Evolutionary conservation across 495 filamentous ascomycete species (phyloP), one percentile per base, ranked within the genome.

Genomic region (Talaromyces liani): DNA sequence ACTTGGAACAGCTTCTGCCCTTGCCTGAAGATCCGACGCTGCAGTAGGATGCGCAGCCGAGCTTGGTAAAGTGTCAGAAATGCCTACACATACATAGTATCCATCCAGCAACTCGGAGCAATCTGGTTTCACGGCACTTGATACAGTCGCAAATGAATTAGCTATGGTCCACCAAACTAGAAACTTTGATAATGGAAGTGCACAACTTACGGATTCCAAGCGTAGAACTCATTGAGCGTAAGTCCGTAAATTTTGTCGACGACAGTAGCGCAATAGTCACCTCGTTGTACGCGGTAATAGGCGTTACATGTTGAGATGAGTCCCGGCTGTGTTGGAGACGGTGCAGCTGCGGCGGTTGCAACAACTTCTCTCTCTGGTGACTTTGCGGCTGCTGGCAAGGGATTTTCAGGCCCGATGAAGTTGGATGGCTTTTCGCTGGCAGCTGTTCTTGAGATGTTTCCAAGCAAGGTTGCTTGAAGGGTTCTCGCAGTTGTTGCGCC

Each of bases 21-120:
- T 63, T 33, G 61, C 47, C 3, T 22, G 55, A 9, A 39, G 60
- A 16, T 16, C 27, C 5, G 45, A 20, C 16, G 45, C 14, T 24
- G 39, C 29, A 16, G 56, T 31, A 41, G 39, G 24, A 1, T 60
- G 39, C 5, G 14, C 62, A 27, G 25, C 56, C 4, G 54, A 55
- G 16, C 24, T 58, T 31, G 61, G 60, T 8, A 56, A 24, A 20
- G 64, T 58, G 25, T 55, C 58, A 24, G 64, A 57, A 27, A 67
- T 41, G 7, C 62, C 67, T 34, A 69, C 57, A 22, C 67, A 69
- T 3, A 68, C 67, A 45, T 64, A 65, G 18, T 65, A 65, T 6
- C 65, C 67, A 79, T 68, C 80, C 80, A 3, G 86, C 84, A 70
- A 80, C 83, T 53, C 16, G 3, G 57, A 61, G 20, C 63, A 65